Conservation (phyloP, 208 protist genomes). For the Herpetomonas tarakana region DNA sequence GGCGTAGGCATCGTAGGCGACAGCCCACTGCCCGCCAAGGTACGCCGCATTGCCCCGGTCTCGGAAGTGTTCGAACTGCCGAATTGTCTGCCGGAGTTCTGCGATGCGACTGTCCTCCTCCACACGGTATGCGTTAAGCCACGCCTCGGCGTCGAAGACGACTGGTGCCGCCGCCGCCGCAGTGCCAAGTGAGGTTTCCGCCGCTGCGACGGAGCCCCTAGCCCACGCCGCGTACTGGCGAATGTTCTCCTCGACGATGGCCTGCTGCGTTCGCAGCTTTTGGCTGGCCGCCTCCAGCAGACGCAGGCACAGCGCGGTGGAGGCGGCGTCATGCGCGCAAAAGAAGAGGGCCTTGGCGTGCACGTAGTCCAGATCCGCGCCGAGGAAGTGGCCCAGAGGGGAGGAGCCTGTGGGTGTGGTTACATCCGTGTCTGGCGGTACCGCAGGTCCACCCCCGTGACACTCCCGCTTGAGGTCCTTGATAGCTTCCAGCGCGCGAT, state of each 20-base stretch:
- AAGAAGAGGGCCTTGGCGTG: slow-evolving; percentile 78
- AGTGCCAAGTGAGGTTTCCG: not conserved
- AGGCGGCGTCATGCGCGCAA: slow-evolving; percentile 54
- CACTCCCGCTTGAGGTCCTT: not conserved
- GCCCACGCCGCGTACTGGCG: slow-evolving; percentile 18
- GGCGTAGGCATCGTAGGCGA: slow-evolving; percentile 58
- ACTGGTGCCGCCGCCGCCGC: slow-evolving; percentile 2
- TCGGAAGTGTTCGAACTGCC: slow-evolving; percentile 53
- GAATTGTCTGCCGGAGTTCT: slow-evolving; percentile 49
- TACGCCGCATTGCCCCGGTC: slow-evolving; percentile 77
- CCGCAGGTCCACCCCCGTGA: too few relatives aligned
- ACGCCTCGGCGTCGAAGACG: slow-evolving; percentile 24
- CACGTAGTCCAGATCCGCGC: slow-evolving; percentile 48
- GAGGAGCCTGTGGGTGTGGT: too few relatives aligned
- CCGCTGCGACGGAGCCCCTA: not conserved
- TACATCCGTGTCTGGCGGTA: too few relatives aligned
- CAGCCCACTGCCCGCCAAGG: slow-evolving; percentile 41
- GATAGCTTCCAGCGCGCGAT: not conserved
- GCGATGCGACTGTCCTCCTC: slow-evolving; percentile 42
- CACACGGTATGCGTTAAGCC: slow-evolving; percentile 19
- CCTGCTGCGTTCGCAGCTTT: slow-evolving; percentile 27
- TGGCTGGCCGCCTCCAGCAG: slow-evolving; percentile 34
- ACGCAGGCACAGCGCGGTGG: slow-evolving; percentile 32
- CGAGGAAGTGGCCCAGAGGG: not conserved
- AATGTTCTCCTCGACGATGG: slow-evolving; percentile 22